phyloP scores from a whole-genome alignment of 257 asterid species.

The Echium plantagineum region DNA sequence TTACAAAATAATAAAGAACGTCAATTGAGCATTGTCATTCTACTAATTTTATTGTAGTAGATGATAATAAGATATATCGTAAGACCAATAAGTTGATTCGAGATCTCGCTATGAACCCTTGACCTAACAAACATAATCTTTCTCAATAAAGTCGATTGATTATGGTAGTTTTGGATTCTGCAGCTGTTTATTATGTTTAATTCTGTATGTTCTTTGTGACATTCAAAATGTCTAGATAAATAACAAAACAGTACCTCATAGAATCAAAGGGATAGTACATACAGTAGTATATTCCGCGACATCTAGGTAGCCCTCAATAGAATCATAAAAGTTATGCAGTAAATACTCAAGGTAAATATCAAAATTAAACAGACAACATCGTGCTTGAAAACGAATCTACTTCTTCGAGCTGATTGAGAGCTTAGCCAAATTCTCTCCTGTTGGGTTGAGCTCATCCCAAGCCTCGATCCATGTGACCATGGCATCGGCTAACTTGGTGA shows the following conservation, averaged over 20 bases:
- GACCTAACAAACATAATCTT: too few species aligned
- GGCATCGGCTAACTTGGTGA: slow-evolving; percentile 13
- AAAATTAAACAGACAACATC: background rate
- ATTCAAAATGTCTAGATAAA: too few species aligned
- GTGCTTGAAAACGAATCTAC: background rate
- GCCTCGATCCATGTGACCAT: slow-evolving; percentile 19
- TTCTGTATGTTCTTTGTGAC: too few species aligned
- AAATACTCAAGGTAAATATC: background rate
- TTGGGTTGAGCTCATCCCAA: slow-evolving; percentile 19
- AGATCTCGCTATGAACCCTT: too few species aligned
- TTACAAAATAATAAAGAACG: too few species aligned
- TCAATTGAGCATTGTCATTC: too few species aligned
- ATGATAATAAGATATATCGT: too few species aligned
- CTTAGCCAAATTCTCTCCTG: slow-evolving; percentile 6
- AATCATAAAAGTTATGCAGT: background rate
- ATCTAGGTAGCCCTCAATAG: background rate
- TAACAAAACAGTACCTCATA: background rate
- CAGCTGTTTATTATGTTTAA: too few species aligned
- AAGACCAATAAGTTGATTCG: too few species aligned
- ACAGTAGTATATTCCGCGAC: background rate
- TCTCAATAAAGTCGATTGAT: too few species aligned
- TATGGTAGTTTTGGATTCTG: too few species aligned
- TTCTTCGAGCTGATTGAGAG: slow-evolving; percentile 7
- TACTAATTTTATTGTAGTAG: too few species aligned
- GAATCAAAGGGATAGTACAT: background rate